Evolutionary conservation across 805 yeast species (phyloP), one percentile per base, ranked within the genome.

Genomic region (Dipodascopsis uninucleata): DNA sequence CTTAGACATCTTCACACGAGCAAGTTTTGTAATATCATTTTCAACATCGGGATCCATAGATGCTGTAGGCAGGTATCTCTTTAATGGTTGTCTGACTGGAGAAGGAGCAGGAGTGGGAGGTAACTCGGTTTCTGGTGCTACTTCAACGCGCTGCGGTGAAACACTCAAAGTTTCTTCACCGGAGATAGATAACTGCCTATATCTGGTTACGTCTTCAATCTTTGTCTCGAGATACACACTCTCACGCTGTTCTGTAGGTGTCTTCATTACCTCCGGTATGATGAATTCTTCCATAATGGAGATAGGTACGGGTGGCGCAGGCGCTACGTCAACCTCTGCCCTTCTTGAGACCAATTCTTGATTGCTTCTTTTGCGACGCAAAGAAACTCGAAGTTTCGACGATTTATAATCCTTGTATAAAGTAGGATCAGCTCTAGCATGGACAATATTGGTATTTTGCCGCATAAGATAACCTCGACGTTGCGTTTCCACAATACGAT

Each of bases 391-490:
- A 28, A 21, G 8, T 21, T 20, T 41, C 46, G 33, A 29, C 9
- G 24, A 28, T 14, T 39, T 29, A 20, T 28, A 39, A 22, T 28
- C 20, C 22, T 14, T 34, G 36, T 45, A 43, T 3, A 34, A 21
- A 14, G 39, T 8, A 24, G 40, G 31, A 9, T 50, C 43, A 4
- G 54, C 47, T 18, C 37, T 29, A 1, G 53, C 53, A 28, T 44
- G 31, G 16, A 48, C 53, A 12, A 51, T 33, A n/a, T 36, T 45
- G 3, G 45, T 52, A 33, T 41, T 52, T 28, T 52, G 47, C 14
- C 54, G 25, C 45, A 52, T 38, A 31, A 41, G 17, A 28, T 52
- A 52, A 16, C 54, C 52, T 9, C 52, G 42, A 55, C 31, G 36
- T 28, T 47, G 50, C 7, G 36, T 31, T 29, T 51, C 53, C 23